Conservation (phyloP, 192 early-diverging fungal species). For the Helicostylum pulchrum region DNA sequence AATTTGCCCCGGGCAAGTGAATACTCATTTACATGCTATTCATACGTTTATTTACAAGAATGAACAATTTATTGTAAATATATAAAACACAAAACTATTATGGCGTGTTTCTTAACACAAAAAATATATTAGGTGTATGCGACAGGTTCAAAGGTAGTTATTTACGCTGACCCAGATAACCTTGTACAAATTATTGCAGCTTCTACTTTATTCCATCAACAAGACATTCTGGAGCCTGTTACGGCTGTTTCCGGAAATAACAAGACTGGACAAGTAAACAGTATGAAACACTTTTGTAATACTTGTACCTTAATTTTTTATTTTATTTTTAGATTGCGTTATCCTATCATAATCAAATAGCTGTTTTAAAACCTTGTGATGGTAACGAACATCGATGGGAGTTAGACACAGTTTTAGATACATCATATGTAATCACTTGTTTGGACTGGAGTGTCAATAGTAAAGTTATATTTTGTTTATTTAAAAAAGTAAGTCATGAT, state of each 20-base stretch:
- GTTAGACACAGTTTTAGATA: not conserved
- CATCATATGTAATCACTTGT: conserved; percentile 4
- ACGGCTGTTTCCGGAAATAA: conserved; percentile 25
- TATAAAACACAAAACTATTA: not conserved
- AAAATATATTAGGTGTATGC: conserved; percentile 43
- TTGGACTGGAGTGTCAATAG: conserved; percentile 25
- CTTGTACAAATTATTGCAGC: conserved; percentile 17
- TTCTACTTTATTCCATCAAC: not conserved
- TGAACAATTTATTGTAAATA: conserved; percentile 48
- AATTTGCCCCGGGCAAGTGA: conserved; percentile 54
- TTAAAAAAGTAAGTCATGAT: no score
- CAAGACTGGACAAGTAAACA: conserved; percentile 27
- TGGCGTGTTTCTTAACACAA: not conserved
- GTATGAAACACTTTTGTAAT: not conserved
- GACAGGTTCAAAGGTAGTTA: conserved; percentile 45
- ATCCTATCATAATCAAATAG: conserved; percentile 13
- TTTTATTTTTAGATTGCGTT: conserved; percentile 6
- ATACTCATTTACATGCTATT: conserved; percentile 43
- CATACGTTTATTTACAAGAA: conserved; percentile 38
- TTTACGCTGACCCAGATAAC: conserved; percentile 39
- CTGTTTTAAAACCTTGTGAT: conserved; percentile 1
- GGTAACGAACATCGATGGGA: conserved; percentile 19
- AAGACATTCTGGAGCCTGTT: conserved; percentile 21
- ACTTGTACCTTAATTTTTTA: not conserved
- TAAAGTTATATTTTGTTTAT: conserved; percentile 14